Evolutionary conservation across 768 basidiomycete genomes (phyloP), one percentile per base, ranked within the genome.

Genomic region (Kwoniella shandongensis): DNA sequence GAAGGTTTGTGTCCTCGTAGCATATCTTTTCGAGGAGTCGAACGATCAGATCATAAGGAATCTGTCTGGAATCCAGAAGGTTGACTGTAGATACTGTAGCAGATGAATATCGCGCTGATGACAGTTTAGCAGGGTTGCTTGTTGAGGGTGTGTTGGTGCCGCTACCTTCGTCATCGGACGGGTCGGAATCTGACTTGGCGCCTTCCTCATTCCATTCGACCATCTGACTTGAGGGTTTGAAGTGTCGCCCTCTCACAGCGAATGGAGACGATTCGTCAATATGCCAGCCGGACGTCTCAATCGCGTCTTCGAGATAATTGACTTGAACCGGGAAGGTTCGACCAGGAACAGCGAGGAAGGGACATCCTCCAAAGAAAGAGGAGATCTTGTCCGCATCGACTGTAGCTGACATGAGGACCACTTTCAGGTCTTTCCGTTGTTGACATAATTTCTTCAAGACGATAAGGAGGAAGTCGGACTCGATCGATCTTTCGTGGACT

Each of bases 331-430:
- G 94, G 78, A 89, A 98, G 1, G 92, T 97, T 17, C 94, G 84
- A 2, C 94, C 96, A 17, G 93, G 93, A 26, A 99, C 88, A 57
- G 86, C 85, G 12, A 98, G 80, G 17, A 85, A 83, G 0, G 91
- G 90, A 67, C 81, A 81, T 44, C 84, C 84, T n/a, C 86, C 89
- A 72, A 98, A 96, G 75, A 87, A 97, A 13, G 76, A 78, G 11
- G 92, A 88, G 38, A 98, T 84, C 79, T 76, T 77, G 41, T 75
- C 78, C 25, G 73, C 76, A 57, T 99, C 91, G 23, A 96, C 81
- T 0, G 96, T 99, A 0, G 96, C 94, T 29, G 91, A 94, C 94
- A 99, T 99, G 44, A 98, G 81, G 15, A 97, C 84, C 38, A 99
- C 84, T 77, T 89, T 93, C n/a, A 99, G 79, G 66, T 94, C 86